Percentiles rank a stretch among this genome's conserved stretches.
Conservation (phyloP, 495 filamentous ascomycete genomes). For the Penicillium robsamsonii region DNA sequence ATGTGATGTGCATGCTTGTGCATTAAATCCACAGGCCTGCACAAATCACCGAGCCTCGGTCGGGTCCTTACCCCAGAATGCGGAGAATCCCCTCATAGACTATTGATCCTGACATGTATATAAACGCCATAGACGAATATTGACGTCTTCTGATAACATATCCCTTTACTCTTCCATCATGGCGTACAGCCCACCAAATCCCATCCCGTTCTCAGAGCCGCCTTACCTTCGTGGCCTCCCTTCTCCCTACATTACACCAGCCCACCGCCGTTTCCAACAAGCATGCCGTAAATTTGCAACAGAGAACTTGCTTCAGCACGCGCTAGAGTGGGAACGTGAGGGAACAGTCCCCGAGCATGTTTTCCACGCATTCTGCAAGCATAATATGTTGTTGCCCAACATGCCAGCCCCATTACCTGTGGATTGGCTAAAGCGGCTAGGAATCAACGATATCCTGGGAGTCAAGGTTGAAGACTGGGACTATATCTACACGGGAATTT, state of each 20-base stretch:
- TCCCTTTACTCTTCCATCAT: slow-evolving; percentile 19
- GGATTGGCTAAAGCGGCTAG: slow-evolving; percentile 61
- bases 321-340: slow-evolving; percentile 63
- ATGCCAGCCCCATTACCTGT: slow-evolving; percentile 67
- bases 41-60: slow-evolving; percentile 27
- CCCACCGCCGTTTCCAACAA: slow-evolving; percentile 63
- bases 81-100: slow-evolving; percentile 17
- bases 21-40: not conserved
- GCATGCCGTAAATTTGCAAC: slow-evolving; percentile 62
- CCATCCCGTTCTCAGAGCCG: slow-evolving; percentile 71
- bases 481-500: slow-evolving; percentile 68
- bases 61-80: slow-evolving; percentile 11
- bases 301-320: slow-evolving; percentile 57
- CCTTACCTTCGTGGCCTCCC: slow-evolving; percentile 68
- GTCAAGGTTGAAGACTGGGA: slow-evolving; percentile 74
- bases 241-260: slow-evolving; percentile 63
- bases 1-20: not conserved
- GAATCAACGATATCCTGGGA: slow-evolving; percentile 64
- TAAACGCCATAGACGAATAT: not conserved
- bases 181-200: slow-evolving; percentile 35
- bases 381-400: slow-evolving; percentile 63
- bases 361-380: slow-evolving; percentile 57
- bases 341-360: slow-evolving; percentile 62
- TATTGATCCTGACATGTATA: not conserved
- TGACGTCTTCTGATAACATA: not conserved